phyloP scores from a whole-genome alignment of 2,329 filamentous ascomycete genomes.

The Paraphoma chrysanthemicola region DNA sequence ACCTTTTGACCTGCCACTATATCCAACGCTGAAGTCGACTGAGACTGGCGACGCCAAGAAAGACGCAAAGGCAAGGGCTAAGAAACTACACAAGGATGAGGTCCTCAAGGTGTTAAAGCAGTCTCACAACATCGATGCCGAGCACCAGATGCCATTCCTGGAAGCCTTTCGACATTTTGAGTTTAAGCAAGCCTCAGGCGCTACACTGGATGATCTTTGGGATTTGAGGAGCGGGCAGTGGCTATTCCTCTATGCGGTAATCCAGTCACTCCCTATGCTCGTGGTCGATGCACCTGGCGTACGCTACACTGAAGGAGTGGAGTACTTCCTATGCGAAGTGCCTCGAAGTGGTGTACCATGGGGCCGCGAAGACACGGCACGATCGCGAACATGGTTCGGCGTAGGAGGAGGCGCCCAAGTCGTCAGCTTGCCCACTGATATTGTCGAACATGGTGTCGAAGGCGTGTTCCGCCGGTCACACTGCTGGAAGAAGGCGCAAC shows the following conservation, averaged over 20 bases:
- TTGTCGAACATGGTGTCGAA: conserved; percentile 71
- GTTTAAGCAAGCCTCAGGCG: conserved; percentile 69
- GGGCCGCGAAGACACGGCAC: conserved; percentile 66
- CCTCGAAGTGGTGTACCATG: conserved; percentile 76
- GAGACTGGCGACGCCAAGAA: conserved; percentile 74
- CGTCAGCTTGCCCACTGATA: conserved; percentile 67
- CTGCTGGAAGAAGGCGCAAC: conserved; percentile 70
- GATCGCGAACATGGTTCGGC: conserved; percentile 74
- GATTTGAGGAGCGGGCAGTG: conserved; percentile 79
- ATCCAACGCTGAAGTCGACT: conserved; percentile 73
- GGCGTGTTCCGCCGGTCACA: conserved; percentile 73
- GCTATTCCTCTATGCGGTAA: conserved; percentile 80
- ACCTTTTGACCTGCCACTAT: conserved; percentile 83
- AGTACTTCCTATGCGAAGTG: conserved; percentile 82
- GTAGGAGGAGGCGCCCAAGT: conserved; percentile 71
- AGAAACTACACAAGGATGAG: conserved; percentile 80
- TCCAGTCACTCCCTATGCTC: conserved; percentile 79
- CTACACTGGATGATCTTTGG: conserved; percentile 69
- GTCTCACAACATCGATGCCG: conserved; percentile 80
- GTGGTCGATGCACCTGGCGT: conserved; percentile 77
- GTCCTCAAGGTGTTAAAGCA: conserved; percentile 77
- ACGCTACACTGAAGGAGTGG: conserved; percentile 72
- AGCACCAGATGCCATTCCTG: conserved; percentile 67
- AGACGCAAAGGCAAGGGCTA: conserved; percentile 73
- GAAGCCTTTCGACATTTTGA: conserved; percentile 76